A percentile compares a stretch with the other conserved stretches of the same genome.
These are phyloP conservation scores for Trichoderma lentiforme DNA, from an alignment of 2,329 filamentous ascomycete genomes.

Conservation along the genomic window DNA sequence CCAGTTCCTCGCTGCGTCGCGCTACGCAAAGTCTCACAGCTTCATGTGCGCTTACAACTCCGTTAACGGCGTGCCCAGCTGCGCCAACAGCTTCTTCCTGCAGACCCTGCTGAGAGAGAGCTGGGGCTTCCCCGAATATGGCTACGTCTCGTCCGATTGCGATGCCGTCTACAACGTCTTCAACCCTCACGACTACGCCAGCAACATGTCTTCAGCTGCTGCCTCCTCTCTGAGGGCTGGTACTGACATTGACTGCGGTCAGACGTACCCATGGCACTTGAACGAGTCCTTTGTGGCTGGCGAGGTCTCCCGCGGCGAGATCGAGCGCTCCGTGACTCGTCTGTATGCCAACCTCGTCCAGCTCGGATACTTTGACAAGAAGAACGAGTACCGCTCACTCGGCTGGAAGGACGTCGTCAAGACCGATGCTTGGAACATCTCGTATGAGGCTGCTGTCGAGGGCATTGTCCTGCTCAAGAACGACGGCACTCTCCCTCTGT, in stretches of 20 bases:
- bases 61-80: slow-evolving; percentile 62
- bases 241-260: slow-evolving; percentile 27
- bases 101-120: slow-evolving; percentile 60
- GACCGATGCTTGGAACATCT: slow-evolving; percentile 3
- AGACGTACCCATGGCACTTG: slow-evolving; percentile 16
- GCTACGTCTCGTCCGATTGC: slow-evolving; percentile 63
- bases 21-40: slow-evolving; percentile 55
- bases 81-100: slow-evolving; percentile 59
- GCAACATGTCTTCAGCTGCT: slow-evolving; percentile 32
- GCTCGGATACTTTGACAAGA: slow-evolving; percentile 16
- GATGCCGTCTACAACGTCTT: slow-evolving; percentile 59
- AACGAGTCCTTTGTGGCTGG: slow-evolving; percentile 16
- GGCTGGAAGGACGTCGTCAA: slow-evolving; percentile 49
- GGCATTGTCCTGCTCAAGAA: slow-evolving; percentile 61
- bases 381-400: slow-evolving; percentile 29
- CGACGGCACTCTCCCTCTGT: slow-evolving; percentile 52
- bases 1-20: slow-evolving; percentile 43
- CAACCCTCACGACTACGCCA: slow-evolving; percentile 37
- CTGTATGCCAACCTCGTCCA: slow-evolving; percentile 17
- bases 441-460: slow-evolving; percentile 50
- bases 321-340: slow-evolving; percentile 12
- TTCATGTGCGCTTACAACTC: slow-evolving; percentile 62
- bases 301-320: slow-evolving; percentile 15
- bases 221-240: slow-evolving; percentile 33
- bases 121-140: slow-evolving; percentile 60